Evolutionary conservation across 495 filamentous ascomycete species (phyloP).

Genomic region (Chaetomium cochliodes): DNA sequence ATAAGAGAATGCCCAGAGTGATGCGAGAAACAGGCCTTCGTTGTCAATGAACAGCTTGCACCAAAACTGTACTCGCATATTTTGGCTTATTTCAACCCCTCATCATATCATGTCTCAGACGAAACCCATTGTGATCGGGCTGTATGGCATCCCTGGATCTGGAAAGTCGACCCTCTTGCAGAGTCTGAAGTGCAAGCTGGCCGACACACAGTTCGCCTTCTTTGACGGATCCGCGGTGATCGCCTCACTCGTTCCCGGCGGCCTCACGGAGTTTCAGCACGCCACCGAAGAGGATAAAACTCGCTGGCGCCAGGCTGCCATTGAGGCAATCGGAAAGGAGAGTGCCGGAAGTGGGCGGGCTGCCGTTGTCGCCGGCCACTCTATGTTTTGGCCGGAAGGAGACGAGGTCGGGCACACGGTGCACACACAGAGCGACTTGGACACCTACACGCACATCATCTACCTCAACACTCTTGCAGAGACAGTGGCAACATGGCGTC

Average conservation of each 20-base stretch:
- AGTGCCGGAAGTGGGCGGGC: slow-evolving; percentile 39
- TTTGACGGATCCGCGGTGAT: slow-evolving; percentile 58
- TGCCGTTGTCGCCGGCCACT: slow-evolving; percentile 60
- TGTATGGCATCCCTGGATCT: slow-evolving; percentile 62
- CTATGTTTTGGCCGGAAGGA: slow-evolving; percentile 57
- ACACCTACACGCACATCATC: slow-evolving; percentile 59
- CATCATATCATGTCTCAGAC: neutral
- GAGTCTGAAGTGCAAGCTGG: slow-evolving; percentile 44
- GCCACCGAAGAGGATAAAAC: slow-evolving; percentile 44
- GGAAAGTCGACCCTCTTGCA: slow-evolving; percentile 57
- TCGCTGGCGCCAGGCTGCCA: slow-evolving; percentile 48
- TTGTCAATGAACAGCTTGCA: too few species aligned
- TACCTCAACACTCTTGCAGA: slow-evolving; percentile 53
- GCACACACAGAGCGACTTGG: slow-evolving; percentile 49
- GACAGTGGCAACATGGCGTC: slow-evolving; percentile 38
- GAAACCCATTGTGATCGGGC: slow-evolving; percentile 51
- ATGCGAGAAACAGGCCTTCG: too few species aligned
- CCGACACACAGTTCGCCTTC: slow-evolving; percentile 44
- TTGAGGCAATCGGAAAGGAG: slow-evolving; percentile 45
- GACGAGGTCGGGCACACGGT: slow-evolving; percentile 37
- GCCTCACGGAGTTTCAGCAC: slow-evolving; percentile 52
- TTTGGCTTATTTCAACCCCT: too few species aligned
- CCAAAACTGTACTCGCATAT: too few species aligned
- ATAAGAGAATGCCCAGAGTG: too few species aligned
- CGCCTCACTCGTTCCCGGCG: slow-evolving; percentile 46